Conservation (phyloP, 108 stramenopile species). For the Discostella stelligeroides region DNA sequence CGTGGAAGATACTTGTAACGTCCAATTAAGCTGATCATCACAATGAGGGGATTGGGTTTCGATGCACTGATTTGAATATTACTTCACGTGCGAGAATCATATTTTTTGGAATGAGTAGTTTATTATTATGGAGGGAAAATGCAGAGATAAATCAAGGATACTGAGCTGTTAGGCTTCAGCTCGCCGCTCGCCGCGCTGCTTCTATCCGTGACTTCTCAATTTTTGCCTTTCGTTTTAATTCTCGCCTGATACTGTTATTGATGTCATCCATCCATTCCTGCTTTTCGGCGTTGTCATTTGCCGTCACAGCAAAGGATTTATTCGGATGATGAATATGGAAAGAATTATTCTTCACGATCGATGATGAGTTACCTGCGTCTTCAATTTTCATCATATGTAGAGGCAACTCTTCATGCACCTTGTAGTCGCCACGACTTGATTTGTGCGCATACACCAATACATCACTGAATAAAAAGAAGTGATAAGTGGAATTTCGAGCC, state of each 20-base stretch:
- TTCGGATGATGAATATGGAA: slow-evolving; percentile 93
- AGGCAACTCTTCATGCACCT: slow-evolving; percentile 88
- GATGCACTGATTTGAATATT: no score
- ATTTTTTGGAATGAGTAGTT: no score
- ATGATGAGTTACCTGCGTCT: slow-evolving; percentile 65
- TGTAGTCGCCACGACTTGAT: slow-evolving; percentile 47
- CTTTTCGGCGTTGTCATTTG: slow-evolving; percentile 54
- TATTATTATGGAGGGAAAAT: no score
- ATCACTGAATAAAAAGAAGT: slow-evolving; percentile 95
- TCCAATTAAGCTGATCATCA: no score
- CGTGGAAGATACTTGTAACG: no score
- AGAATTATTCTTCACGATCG: slow-evolving; percentile 53
- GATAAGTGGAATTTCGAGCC: slow-evolving; percentile 75
- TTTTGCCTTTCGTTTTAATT: slow-evolving; percentile 46
- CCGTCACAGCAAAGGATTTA: slow-evolving; percentile 87
- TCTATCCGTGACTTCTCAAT: slow-evolving; percentile 33
- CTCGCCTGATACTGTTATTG: slow-evolving; percentile 40
- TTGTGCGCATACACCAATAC: slow-evolving; percentile 51
- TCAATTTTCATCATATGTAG: slow-evolving; percentile 85
- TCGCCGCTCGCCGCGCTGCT: slow-evolving; percentile 21
- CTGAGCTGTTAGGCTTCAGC: no score
- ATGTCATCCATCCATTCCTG: slow-evolving; percentile 67
- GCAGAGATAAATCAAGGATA: no score
- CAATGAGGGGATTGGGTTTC: no score
- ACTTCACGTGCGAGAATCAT: no score